Percentiles rank a stretch among this genome's conserved stretches.
These are phyloP conservation scores for Tephrocybe rancida DNA, from an alignment of 768 basidiomycete genomes.

Conservation along the genomic window DNA sequence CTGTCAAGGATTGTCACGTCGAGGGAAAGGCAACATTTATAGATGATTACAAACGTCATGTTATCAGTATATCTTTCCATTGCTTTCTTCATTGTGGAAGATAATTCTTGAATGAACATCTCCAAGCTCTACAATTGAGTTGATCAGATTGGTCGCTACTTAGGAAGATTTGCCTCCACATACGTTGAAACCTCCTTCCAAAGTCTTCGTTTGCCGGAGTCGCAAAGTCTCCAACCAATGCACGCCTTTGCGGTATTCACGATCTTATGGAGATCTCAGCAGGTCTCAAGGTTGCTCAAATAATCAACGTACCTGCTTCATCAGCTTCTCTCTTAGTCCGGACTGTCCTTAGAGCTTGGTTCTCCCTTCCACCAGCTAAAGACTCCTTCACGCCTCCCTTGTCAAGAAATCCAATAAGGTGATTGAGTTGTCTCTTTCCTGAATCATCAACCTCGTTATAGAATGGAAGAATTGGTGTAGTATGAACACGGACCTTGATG, in stretches of 20 bases:
- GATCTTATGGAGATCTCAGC: constrained; percentile 49
- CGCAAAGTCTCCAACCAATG: constrained; percentile 93
- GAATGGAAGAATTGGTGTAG: not conserved
- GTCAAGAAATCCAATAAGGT: constrained; percentile 84
- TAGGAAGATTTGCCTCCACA: constrained; percentile 19
- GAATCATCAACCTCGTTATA: constrained; percentile 24
- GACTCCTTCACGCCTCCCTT: constrained; percentile 68
- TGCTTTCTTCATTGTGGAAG: constrained; percentile 60
- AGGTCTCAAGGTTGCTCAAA: not conserved
- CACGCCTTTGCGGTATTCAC: constrained; percentile 87
- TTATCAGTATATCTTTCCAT: constrained; percentile 81
- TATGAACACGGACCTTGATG: constrained; percentile 60
- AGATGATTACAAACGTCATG: constrained; percentile 54
- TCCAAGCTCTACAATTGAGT: constrained; percentile 65
- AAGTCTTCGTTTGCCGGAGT: constrained; percentile 76
- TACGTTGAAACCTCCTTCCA: constrained; percentile 82
- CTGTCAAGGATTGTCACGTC: constrained; percentile 35
- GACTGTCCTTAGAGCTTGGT: constrained; percentile 70
- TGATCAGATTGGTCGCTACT: not conserved
- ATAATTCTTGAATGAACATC: constrained; percentile 74
- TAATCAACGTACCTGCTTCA: constrained; percentile 68
- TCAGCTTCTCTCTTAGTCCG: constrained; percentile 89
- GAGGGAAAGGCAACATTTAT: not conserved
- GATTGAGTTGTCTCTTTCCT: constrained; percentile 88
- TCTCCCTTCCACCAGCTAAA: constrained; percentile 59